Percentiles rank a stretch among this genome's conserved stretches.
These are phyloP conservation scores for Backusella parvicylindrica DNA, from an alignment of 192 early-diverging fungal genomes.

Conservation along the genomic window DNA sequence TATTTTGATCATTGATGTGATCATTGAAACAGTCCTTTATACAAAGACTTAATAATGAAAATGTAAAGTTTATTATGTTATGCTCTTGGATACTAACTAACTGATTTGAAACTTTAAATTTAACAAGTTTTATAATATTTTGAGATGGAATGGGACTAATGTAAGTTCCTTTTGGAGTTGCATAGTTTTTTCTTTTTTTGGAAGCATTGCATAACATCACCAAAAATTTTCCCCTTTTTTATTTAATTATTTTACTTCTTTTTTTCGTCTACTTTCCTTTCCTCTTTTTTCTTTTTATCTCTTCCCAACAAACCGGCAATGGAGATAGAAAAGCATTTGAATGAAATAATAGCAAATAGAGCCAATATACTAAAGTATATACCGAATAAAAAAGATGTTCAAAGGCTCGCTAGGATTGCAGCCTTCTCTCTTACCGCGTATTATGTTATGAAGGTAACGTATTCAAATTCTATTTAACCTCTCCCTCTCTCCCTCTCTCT, in stretches of 20 bases:
- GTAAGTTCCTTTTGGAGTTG: no score
- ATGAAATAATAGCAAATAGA: background rate
- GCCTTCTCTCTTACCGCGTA: conserved; percentile 1
- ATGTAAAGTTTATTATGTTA: no score
- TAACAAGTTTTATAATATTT: no score
- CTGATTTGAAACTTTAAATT: no score
- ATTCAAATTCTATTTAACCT: background rate
- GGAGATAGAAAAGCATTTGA: background rate
- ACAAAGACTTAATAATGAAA: no score
- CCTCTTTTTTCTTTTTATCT: background rate
- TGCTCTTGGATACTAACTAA: no score
- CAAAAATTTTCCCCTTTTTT: background rate
- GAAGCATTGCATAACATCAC: no score
- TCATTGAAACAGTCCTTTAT: no score
- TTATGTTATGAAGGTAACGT: background rate
- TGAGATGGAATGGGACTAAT: no score
- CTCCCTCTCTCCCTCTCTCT: background rate
- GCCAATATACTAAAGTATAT: background rate
- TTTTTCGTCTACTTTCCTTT: background rate
- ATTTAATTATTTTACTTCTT: background rate
- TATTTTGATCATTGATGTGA: no score
- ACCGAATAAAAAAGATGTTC: background rate
- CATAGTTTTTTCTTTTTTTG: no score
- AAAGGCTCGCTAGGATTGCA: background rate
- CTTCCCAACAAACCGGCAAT: background rate